Evolutionary conservation across 352 stramenopile genomes (phyloP), one percentile per base, ranked within the genome.

Genomic region (Phytophthora cajani): DNA sequence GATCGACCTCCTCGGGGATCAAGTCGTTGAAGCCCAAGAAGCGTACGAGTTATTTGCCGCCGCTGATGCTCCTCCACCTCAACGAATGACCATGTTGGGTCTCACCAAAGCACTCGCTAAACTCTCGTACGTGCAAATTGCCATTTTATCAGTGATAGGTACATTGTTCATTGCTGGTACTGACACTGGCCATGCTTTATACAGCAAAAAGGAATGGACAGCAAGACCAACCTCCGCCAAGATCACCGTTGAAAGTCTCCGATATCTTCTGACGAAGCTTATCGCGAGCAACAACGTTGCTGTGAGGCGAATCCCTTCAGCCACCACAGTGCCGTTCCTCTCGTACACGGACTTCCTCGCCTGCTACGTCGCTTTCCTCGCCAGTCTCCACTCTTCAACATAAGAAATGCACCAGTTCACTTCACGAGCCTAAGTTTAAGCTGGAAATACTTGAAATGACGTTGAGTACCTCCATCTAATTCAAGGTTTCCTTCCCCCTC

Each of bases 271-370:
- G 4, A 65, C 55, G 8, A 80, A 79, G 2, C 59, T 93, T 2
- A 80, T 88, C 27, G 61, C 62, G 7, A 77, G 62, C 6, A 57
- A 69, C 10, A 74, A 64, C 7, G 57, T 91, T 1, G 70, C 72
- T 1, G n/a, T 84, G 5, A 46, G 19, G 1, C 6, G 38, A 2
- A 19, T 90, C 2, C 85, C 85, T 6, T 33, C 62, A 14, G 58
- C 60, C 0, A 75, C 77, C 2, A 80, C 78, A 3, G 21, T 51
- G 0, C 72, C 80, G 0, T 93, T 86, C 49, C 59, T 91, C 3
- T 82, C 67, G 2, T 93, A 91, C 50, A 93, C 83, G 0, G 85
- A 93, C 44, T 93, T 93, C 25, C 72, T 93, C 8, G 75, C 83
- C 0, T 82, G 70, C 63, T 90, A 82, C 54, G 79, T 91, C 0